Evolutionary conservation across 768 basidiomycete species (phyloP).

Genomic region (Gymnopilus dilepis): DNA sequence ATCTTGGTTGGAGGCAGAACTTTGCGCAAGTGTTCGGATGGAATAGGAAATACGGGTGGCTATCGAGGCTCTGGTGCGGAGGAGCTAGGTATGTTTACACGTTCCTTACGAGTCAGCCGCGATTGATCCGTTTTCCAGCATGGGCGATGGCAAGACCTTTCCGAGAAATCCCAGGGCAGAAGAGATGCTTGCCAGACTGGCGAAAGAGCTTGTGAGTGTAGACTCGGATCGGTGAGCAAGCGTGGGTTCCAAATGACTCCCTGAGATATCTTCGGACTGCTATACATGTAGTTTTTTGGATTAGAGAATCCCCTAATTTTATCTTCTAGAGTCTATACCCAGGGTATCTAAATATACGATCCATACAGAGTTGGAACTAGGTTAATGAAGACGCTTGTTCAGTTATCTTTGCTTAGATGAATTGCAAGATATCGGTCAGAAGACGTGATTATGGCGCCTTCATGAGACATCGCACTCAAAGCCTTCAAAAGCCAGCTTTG

Average conservation of each 20-base stretch:
- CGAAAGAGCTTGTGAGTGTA: constrained; percentile 59
- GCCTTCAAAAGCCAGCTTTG: constrained; percentile 9
- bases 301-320: not conserved
- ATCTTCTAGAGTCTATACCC: not conserved
- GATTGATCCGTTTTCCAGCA: constrained; percentile 36
- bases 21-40: constrained; percentile 73
- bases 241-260: not conserved
- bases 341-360: constrained; percentile 1
- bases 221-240: constrained; percentile 51
- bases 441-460: constrained; percentile 31
- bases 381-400: not conserved
- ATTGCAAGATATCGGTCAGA: constrained; percentile 4
- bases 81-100: constrained; percentile 70
- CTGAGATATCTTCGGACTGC: constrained; percentile 1
- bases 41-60: constrained; percentile 55
- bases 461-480: not conserved
- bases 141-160: constrained; percentile 71
- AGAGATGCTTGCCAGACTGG: constrained; percentile 68
- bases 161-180: constrained; percentile 73
- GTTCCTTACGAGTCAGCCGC: not conserved
- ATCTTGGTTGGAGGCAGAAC: constrained; percentile 76
- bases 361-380: not conserved
- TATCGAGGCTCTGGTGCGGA: constrained; percentile 59
- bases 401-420: not conserved
- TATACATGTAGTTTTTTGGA: not conserved